Evolutionary conservation across 441 rosid genomes (phyloP).

Genomic region (Capsella rubella): DNA sequence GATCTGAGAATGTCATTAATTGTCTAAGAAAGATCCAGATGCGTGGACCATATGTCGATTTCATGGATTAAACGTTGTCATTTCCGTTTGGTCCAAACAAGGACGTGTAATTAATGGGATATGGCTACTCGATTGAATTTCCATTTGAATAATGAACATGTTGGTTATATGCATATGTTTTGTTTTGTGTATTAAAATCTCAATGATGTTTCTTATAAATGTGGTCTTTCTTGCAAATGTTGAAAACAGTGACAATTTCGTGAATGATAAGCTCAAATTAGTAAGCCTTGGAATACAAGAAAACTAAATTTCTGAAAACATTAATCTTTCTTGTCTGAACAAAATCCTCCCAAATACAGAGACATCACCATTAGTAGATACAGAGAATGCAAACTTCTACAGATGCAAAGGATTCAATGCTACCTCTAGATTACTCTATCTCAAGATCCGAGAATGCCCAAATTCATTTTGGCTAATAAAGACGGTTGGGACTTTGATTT

Average conservation of each 20-base stretch:
- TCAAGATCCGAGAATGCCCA: no score
- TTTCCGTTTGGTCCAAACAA: background rate
- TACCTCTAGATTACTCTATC: no score
- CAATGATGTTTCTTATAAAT: background rate
- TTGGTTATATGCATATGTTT: background rate
- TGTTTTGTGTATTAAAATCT: background rate
- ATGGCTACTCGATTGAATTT: background rate
- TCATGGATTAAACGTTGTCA: background rate
- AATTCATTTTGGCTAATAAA: background rate
- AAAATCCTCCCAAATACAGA: background rate
- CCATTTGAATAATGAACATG: background rate
- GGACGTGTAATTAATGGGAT: background rate
- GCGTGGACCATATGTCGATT: background rate
- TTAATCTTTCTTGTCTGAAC: no score
- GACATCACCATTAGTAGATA: background rate
- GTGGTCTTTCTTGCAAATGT: background rate
- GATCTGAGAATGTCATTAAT: slow-evolving; percentile 27
- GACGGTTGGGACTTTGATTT: background rate
- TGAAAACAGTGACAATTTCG: background rate
- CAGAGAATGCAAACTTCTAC: background rate
- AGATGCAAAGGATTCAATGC: no score
- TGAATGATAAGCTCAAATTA: background rate
- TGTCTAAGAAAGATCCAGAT: background rate
- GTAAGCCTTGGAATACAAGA: background rate
- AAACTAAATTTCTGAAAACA: background rate